Evolutionary conservation across 371 early-diverging fungal genomes (phyloP), one percentile per base, ranked within the genome.

Genomic region (Syncephalastrum sp.): DNA sequence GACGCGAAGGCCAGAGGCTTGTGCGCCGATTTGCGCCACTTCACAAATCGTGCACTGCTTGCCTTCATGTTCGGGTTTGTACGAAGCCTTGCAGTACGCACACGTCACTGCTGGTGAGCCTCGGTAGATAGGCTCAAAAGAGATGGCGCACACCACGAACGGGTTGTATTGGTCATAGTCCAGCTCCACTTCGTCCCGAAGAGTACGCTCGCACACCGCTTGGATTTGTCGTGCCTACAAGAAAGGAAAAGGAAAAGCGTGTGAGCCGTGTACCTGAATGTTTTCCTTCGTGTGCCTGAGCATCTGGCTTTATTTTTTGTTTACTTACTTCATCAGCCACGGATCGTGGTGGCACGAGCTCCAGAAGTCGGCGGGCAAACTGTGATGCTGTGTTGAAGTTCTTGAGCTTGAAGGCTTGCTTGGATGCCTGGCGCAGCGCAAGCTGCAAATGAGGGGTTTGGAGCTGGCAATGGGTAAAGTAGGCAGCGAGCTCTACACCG

Each of bases 111-210:
- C 73, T 4, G 90, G 85, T 42, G 88, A 89, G 17, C 93, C 94
- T 44, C 84, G 81, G 77, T 94, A 92, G 61, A 97, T 95, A 3
- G 96, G 94, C 21, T 88, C 82, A 61, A 81, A 91, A 12, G 92
- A 85, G 29, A 79, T 74, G 13, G 82, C 91, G 65, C 95, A 95
- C 13, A 94, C 77, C 14, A 85, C 86, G 62, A 96, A 95, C 51
- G 96, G 93, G 64, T 93, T 95, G 79, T 89, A 91, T 69, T 90
- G 92, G 70, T 97, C 94, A 73, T 94, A 96, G 50, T 92, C 86
- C 45, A 97, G 64, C n/a, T 79, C 68, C 42, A 94, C 76, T 65
- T 85, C 87, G 72, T 97, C 94, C 25, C 82, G 81, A 52, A 91
- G 84, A 49, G 81, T 90, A 46, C 85, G 87, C 65, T 94, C 93